Evolutionary conservation across 345 rosid species (phyloP).

Genomic region (Bretschneidera sinensis): DNA sequence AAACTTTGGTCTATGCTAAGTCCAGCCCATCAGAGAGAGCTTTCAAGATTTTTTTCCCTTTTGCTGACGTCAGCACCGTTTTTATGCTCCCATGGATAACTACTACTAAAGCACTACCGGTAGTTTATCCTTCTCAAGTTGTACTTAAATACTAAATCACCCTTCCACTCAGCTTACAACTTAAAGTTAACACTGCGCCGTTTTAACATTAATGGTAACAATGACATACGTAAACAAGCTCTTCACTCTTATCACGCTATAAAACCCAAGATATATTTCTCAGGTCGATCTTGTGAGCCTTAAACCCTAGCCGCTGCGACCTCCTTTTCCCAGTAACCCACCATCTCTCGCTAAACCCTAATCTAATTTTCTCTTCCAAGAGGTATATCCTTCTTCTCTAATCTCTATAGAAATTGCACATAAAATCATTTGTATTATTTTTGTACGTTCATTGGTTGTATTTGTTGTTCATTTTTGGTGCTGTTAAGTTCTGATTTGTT

Average conservation of each 20-base stretch:
- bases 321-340: background rate
- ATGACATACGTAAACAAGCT: background rate
- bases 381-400: constrained; percentile 1
- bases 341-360: background rate
- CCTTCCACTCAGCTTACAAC: background rate
- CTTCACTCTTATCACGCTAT: background rate
- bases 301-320: constrained; percentile 43
- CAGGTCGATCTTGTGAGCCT: background rate
- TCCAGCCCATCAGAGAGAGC: no score
- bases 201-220: no score
- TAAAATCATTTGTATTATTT: no score
- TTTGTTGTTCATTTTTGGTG: background rate
- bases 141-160: background rate
- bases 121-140: background rate
- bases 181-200: background rate
- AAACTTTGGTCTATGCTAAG: no score
- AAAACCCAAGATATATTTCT: background rate
- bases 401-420: background rate
- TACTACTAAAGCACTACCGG: no score
- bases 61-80: no score
- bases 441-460: background rate
- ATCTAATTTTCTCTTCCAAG: background rate
- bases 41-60: no score
- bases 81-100: no score
- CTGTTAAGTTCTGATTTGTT: background rate